These are phyloP conservation scores for Fraxinus latifolia DNA, from an alignment of 305 asterid species.

Conservation along the genomic window DNA sequence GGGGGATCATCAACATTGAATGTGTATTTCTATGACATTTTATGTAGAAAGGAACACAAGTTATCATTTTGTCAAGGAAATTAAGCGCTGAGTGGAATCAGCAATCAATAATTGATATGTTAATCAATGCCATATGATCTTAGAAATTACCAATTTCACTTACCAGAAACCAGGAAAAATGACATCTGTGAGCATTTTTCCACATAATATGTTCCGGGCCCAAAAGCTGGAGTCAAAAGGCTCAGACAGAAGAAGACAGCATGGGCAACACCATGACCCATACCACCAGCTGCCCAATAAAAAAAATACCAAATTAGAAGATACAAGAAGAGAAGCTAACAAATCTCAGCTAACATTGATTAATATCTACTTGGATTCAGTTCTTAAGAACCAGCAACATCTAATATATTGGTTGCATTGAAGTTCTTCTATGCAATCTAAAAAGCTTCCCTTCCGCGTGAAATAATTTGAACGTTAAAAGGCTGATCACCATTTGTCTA, in stretches of 20 bases:
- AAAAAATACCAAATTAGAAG: constrained; percentile 13
- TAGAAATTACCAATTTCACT: constrained; percentile 28
- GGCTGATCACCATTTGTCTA: neutral
- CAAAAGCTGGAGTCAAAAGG: constrained; percentile 94
- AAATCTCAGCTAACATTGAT: neutral
- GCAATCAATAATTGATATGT: constrained; percentile 5
- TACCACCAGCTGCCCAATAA: constrained; percentile 78
- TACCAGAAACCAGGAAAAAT: constrained; percentile 88
- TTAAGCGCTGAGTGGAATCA: neutral
- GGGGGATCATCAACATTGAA: neutral
- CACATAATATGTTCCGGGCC: constrained; percentile 90
- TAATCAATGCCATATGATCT: neutral
- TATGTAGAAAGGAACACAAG: neutral
- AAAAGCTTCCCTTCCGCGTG: neutral
- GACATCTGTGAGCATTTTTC: constrained; percentile 86
- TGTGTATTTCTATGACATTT: constrained; percentile 5
- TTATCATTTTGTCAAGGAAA: constrained; percentile 6
- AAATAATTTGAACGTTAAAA: neutral
- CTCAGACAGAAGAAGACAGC: constrained; percentile 93
- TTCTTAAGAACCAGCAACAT: neutral
- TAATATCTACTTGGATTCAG: neutral
- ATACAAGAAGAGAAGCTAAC: neutral
- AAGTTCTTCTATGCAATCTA: neutral
- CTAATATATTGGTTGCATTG: neutral
- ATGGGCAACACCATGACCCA: constrained; percentile 99